Conservation (phyloP, 352 stramenopile species). For the Globisporangium spinosum region DNA sequence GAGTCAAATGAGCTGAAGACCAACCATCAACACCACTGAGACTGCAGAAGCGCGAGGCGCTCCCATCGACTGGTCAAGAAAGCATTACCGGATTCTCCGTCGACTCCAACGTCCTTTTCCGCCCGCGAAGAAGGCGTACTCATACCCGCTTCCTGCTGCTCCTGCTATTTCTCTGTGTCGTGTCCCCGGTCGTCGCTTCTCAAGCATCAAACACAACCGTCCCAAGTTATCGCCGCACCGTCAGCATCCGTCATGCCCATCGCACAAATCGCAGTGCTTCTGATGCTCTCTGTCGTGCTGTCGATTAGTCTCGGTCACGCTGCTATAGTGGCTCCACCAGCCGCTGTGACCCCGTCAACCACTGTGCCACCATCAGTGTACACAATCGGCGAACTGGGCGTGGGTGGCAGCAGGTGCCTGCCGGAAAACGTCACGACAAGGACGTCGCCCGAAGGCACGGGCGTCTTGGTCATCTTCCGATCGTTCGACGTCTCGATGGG, state of each 20-base stretch:
- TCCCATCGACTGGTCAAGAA: background rate
- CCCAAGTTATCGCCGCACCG: background rate
- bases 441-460: constrained; percentile 18
- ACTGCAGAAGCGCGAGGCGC: background rate
- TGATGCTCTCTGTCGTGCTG: background rate
- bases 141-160: background rate
- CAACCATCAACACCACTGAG: background rate
- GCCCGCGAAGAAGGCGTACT: constrained; percentile 8
- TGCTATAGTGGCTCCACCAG: background rate
- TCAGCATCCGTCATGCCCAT: background rate
- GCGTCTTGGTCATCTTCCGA: constrained; percentile 30
- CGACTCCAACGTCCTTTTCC: constrained; percentile 5
- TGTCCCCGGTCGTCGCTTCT: background rate
- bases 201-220: no score
- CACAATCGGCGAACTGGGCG: constrained; percentile 17
- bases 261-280: background rate
- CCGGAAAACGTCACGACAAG: constrained; percentile 4
- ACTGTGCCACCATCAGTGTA: background rate
- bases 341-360: no score
- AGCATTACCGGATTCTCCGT: constrained; percentile 12
- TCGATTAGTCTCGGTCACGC: background rate
- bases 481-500: constrained; percentile 15
- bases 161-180: background rate
- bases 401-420: constrained; percentile 25
- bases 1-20: background rate